A percentile compares a stretch with the other conserved stretches of the same genome.
Conservation (phyloP, 2,329 filamentous ascomycete genomes). For the Xylariaceae sp. region DNA sequence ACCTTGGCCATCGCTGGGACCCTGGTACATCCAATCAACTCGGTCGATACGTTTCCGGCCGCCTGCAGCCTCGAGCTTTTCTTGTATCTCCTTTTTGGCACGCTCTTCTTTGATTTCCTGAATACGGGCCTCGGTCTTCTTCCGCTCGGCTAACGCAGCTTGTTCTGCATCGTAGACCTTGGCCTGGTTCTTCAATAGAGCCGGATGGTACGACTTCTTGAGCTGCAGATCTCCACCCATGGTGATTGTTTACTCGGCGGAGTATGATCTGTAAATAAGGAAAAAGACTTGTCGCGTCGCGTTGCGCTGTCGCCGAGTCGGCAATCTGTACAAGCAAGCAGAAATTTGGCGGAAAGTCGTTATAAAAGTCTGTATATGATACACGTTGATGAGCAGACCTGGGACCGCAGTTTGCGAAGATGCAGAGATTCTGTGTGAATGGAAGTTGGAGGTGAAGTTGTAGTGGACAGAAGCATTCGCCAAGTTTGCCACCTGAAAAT, state of each 20-base stretch:
- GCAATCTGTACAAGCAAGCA: background rate
- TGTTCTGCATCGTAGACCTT: conserved; percentile 71
- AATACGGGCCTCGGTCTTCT: conserved; percentile 82
- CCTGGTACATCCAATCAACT: conserved; percentile 98
- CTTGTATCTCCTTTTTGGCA: conserved; percentile 84
- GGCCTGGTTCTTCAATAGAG: conserved; percentile 83
- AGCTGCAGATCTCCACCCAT: conserved; percentile 82
- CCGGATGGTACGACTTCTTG: conserved; percentile 93
- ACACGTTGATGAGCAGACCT: background rate
- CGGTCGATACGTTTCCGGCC: conserved; percentile 73
- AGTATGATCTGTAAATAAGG: background rate
- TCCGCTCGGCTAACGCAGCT: conserved; percentile 88
- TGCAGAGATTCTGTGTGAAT: background rate
- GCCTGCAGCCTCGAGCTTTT: conserved; percentile 81
- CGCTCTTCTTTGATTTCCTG: conserved; percentile 94
- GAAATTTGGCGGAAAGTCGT: background rate
- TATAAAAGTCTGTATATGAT: background rate
- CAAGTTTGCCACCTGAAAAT: background rate
- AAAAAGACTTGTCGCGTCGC: background rate
- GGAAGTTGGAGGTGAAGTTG: background rate
- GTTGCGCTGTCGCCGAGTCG: conserved; percentile 4
- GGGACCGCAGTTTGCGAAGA: background rate
- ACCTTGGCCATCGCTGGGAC: conserved; percentile 70
- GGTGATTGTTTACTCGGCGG: conserved; percentile 45
- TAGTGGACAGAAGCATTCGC: background rate